These are phyloP conservation scores for Fusarium algeriense DNA, from an alignment of 2,329 filamentous ascomycete genomes.

Conservation along the genomic window DNA sequence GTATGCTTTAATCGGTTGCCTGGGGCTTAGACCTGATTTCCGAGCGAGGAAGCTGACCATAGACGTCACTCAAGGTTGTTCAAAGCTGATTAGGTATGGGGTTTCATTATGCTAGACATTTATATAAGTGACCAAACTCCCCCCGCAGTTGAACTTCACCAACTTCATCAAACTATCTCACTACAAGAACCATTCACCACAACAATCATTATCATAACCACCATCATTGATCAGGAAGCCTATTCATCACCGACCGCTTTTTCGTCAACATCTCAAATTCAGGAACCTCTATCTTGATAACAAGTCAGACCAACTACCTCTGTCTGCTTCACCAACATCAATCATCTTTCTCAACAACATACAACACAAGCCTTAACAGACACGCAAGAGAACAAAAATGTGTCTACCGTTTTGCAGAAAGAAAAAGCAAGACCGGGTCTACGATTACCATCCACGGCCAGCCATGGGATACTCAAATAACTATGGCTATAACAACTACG, in stretches of 20 bases:
- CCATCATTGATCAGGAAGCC: background rate
- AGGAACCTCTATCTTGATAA: background rate
- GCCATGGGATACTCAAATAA: slow-evolving; percentile 4
- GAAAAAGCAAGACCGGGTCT: background rate
- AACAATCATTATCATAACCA: background rate
- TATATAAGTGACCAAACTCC: background rate
- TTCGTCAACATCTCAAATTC: background rate
- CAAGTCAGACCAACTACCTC: background rate
- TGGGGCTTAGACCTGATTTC: background rate
- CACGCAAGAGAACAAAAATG: background rate
- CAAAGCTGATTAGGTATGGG: background rate
- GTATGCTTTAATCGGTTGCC: background rate
- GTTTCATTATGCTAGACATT: background rate
- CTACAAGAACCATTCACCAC: no score
- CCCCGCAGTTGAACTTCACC: background rate
- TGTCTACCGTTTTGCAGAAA: slow-evolving; percentile 2
- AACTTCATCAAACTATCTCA: background rate
- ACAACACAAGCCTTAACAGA: background rate
- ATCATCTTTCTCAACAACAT: background rate
- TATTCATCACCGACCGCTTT: background rate
- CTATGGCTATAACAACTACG: background rate
- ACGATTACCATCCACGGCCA: slow-evolving; percentile 1
- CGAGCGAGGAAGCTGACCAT: background rate
- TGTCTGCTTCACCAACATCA: background rate
- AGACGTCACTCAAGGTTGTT: background rate